These are phyloP conservation scores for Vitis riparia DNA, from an alignment of 164 flowering plant genomes.

Conservation along the genomic window DNA sequence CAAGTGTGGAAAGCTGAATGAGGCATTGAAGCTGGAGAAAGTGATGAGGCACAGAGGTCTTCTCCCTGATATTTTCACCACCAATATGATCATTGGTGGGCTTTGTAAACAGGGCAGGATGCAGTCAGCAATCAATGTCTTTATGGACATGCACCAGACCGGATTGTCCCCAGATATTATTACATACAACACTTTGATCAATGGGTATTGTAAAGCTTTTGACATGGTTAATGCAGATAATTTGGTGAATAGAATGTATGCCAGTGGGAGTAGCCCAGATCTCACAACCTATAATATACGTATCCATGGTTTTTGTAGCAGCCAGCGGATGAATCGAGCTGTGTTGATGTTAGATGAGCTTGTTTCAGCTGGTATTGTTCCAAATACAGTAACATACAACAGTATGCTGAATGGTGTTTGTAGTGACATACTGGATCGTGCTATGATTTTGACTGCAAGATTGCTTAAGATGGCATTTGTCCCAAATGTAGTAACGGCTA, in stretches of 20 bases:
- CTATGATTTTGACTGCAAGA: slow-evolving; percentile 72
- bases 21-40: slow-evolving; percentile 64
- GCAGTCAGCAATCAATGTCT: slow-evolving; percentile 55
- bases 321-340: slow-evolving; percentile 54
- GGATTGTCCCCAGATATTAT: slow-evolving; percentile 74
- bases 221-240: slow-evolving; percentile 60
- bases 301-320: slow-evolving; percentile 59
- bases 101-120: slow-evolving; percentile 72
- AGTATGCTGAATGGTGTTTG: slow-evolving; percentile 75
- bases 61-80: slow-evolving; percentile 70
- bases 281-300: slow-evolving; percentile 73
- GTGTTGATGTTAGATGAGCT: slow-evolving; percentile 71
- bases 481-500: slow-evolving; percentile 73
- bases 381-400: slow-evolving; percentile 82
- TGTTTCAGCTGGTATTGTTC: slow-evolving; percentile 62
- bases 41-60: slow-evolving; percentile 81
- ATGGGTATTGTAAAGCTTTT: slow-evolving; percentile 67
- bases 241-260: slow-evolving; percentile 46
- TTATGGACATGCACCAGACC: slow-evolving; percentile 49
- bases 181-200: slow-evolving; percentile 81
- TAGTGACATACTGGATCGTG: slow-evolving; percentile 65
- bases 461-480: slow-evolving; percentile 83
- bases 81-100: slow-evolving; percentile 76
- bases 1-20: slow-evolving; percentile 45
- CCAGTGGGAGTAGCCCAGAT: slow-evolving; percentile 71